Evolutionary conservation across 116 monocot species (phyloP), one percentile per base, ranked within the genome.

Genomic region (Cymodocea nodosa): DNA sequence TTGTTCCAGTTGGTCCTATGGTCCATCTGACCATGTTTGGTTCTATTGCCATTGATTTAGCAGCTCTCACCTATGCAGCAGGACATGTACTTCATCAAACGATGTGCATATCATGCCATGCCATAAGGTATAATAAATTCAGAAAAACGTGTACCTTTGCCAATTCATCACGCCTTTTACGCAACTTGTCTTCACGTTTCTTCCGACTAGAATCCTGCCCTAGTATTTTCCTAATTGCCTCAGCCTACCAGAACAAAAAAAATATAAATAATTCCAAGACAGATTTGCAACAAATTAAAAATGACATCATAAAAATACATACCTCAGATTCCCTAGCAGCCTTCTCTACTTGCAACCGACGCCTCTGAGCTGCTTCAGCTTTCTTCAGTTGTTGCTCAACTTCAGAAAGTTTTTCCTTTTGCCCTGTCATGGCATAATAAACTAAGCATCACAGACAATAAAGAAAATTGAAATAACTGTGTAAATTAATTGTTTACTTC

Each of bases 291-390:
- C 19, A 2, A 34, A 5, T 55, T 60, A 18, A 16, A 7, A 56
- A 20, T 56, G 56, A 18, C 18, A 18, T 16, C 23, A 3, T 39
- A 10, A 8, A 62, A 62, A 18, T 12, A 18, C 58, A 54, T 34
- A 97, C 98, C 98, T 91, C 84, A 44, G 80, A 78, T 74, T 98
- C 98, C 63, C 71, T 85, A 68, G 78, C 80, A 48, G 82, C 83
- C 56, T 98, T 98, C 66, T 98, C 97, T 15, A 86, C 81, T 84
- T 91, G 97, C 81, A 92, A 70, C 66, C 78, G 83, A 20, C 97
- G 81, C 68, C 92, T 78, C 70, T 85, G 79, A 67, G 97, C 92
- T 64, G 86, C 89, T 70, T 98, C 97, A 10, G 85, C 92, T 72
- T 98, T 98, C 80, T 89, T 98, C 17, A 92, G 84, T 69, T 82